Evolutionary conservation across 2,329 filamentous ascomycete genomes (phyloP), one percentile per base, ranked within the genome.

Genomic region (Colletotrichum tabaci): DNA sequence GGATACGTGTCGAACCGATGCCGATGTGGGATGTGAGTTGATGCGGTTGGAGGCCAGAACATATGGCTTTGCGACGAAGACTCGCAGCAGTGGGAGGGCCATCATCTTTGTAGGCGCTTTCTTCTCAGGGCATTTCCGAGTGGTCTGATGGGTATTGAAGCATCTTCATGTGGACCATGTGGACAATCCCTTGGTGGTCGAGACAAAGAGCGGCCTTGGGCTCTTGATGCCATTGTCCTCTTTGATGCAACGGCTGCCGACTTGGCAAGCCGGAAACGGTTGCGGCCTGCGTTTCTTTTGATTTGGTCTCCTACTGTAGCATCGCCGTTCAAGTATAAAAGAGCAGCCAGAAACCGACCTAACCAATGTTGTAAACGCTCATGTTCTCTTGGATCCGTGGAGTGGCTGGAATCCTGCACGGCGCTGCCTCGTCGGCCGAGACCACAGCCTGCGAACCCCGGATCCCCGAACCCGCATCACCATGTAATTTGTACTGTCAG

Each of bases 191-290:
- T 21, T 38, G 23, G 38, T 21, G 16, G 9, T 26, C 35, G 26
- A 18, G n/a, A 65, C 62, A 65, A 65, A 65, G 62, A 13, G 16
- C 2, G n/a, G 42, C 40, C 26, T 46, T 55, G n/a, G n/a, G n/a
- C 23, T 26, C 26, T 35, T 46, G n/a, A n/a, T 52, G 49, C 49
- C 7, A 57, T 60, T 61, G 47, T 61, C 23, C 13, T 21, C 35
- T 49, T 47, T 44, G 35, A 57, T 40, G 38, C 60, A 69, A 72
- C 65, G 60, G 52, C 23, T 58, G 61, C 61, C 46, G 46, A 26
- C 69, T 69, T 69, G 65, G 60, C 69, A 47, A 16, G 38, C 60
- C 46, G 66, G 21, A 69, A 69, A 60, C 38, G 40, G 60, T 26
- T 35, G 26, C 44, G 8, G 18, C n/a, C 18, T 50, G 44, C 63